Base-by-base conservation (phyloP, 2,329 filamentous ascomycete genomes). In the Helotiales sp. region DNA sequence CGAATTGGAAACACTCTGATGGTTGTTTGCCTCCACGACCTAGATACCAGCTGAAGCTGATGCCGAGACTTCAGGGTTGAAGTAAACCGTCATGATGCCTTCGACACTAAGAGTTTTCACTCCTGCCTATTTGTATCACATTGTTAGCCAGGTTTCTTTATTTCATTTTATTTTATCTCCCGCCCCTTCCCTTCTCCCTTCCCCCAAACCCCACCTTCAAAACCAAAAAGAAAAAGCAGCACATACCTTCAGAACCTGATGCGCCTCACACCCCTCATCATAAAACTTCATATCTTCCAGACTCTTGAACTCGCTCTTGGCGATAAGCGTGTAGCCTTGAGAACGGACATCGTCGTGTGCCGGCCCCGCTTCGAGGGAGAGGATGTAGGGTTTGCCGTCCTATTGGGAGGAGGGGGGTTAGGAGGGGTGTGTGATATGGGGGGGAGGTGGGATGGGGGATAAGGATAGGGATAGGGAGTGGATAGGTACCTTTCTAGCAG, bases 281-380 rank as follows among this genome's bases (percentile, higher is more conserved):
- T 88, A 89, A 73, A 83, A 89, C 54, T 85, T 80, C 83, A 89
- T 85, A 71, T 89, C 87, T 11, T 85, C 85, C 54, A 84, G 61
- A 13, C 78, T 83, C 15, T 80, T 80, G 70, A 89, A 89, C 3
- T 82, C 82, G 11, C 82, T 85, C 67, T 84, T 82, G 0, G 83
- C 82, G 6, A 82, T 80, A 32, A 89, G 60, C 11, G 83, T 88
- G 77, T 81, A 88, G 24, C 86, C 86, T 73, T 86, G 82, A 71
- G 78, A 83, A 22, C 86, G 82, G 1, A 81, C 78, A 66, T 87
- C 86, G 15, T 82, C 77, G 64, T 84, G 75, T 0, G 84, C 80
- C 7, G 78, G 76, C 4, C 81, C 82, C 1, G 82, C 85, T n/a
- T 81, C 78, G 7, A 83, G 79, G 54, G 80, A 78, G 66, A 85